These are phyloP conservation scores for Colletotrichum filicis DNA, from an alignment of 2,329 filamentous ascomycete genomes.

Conservation along the genomic window DNA sequence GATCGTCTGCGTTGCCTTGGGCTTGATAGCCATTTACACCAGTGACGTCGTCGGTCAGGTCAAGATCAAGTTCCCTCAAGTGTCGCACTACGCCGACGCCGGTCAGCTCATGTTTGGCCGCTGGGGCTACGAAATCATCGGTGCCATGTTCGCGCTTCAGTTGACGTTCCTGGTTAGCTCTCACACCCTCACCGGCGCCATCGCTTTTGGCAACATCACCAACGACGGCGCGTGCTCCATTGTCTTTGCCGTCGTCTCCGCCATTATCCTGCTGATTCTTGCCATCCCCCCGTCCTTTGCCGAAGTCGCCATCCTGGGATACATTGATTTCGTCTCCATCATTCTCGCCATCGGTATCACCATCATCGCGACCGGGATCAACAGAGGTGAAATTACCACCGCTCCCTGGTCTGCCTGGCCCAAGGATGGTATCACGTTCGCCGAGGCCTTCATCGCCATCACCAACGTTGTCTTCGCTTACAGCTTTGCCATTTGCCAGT, in stretches of 20 bases:
- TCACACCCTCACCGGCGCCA: constrained; percentile 77
- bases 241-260: constrained; percentile 57
- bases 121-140: constrained; percentile 71
- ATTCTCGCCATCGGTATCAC: constrained; percentile 71
- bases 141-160: constrained; percentile 70
- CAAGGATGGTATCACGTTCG: constrained; percentile 57
- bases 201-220: constrained; percentile 75
- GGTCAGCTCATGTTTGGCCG: constrained; percentile 70
- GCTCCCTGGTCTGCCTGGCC: constrained; percentile 58
- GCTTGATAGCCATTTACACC: constrained; percentile 51
- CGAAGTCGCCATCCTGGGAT: constrained; percentile 60
- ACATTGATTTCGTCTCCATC: constrained; percentile 71
- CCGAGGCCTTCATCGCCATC: constrained; percentile 68
- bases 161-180: constrained; percentile 77
- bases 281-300: constrained; percentile 61
- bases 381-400: constrained; percentile 40
- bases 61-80: constrained; percentile 63
- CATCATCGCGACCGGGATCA: constrained; percentile 72
- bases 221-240: constrained; percentile 61
- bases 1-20: constrained; percentile 47
- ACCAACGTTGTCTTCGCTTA: constrained; percentile 80
- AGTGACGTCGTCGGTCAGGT: constrained; percentile 54
- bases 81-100: constrained; percentile 76
- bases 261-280: constrained; percentile 56
- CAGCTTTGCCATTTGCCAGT: constrained; percentile 64